Conservation (phyloP, 495 filamentous ascomycete species). For the Amphirosellinia nigrospora region DNA sequence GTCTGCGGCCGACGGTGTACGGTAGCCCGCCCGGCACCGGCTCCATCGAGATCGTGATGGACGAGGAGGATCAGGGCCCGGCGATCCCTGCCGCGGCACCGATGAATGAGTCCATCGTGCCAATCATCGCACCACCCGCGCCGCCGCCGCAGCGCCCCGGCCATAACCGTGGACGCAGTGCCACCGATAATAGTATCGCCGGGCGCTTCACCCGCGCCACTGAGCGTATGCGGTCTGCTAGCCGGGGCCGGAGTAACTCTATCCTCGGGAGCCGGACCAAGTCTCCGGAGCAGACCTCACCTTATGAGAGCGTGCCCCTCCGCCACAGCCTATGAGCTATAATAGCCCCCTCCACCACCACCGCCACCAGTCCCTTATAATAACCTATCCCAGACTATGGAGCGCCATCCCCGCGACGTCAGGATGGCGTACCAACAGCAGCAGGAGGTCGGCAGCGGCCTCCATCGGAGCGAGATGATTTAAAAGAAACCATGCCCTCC, state of each 20-base stretch:
- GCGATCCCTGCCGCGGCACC: slow-evolving; percentile 30
- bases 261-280: slow-evolving; percentile 43
- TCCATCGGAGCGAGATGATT: slow-evolving; percentile 56
- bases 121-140: slow-evolving; percentile 43
- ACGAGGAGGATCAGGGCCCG: slow-evolving; percentile 55
- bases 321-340: slow-evolving; percentile 26
- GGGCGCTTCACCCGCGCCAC: slow-evolving; percentile 70
- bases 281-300: slow-evolving; percentile 50
- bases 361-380: neutral
- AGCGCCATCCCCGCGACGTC: slow-evolving; percentile 51
- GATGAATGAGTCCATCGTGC: slow-evolving; percentile 37
- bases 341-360: slow-evolving; percentile 7
- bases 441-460: slow-evolving; percentile 51
- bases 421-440: slow-evolving; percentile 44
- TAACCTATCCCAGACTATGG: slow-evolving; percentile 28
- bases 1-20: slow-evolving; percentile 43
- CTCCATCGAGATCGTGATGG: slow-evolving; percentile 77
- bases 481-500: slow-evolving; percentile 23
- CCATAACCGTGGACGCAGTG: slow-evolving; percentile 71
- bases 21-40: slow-evolving; percentile 60
- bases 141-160: slow-evolving; percentile 40
- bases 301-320: slow-evolving; percentile 65
- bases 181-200: slow-evolving; percentile 66
- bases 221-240: slow-evolving; percentile 71
- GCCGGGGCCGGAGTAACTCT: slow-evolving; percentile 56